Evolutionary conservation across 176 grass and related monocot species (phyloP), one percentile per base, ranked within the genome.

Genomic region (Avena sativa): DNA sequence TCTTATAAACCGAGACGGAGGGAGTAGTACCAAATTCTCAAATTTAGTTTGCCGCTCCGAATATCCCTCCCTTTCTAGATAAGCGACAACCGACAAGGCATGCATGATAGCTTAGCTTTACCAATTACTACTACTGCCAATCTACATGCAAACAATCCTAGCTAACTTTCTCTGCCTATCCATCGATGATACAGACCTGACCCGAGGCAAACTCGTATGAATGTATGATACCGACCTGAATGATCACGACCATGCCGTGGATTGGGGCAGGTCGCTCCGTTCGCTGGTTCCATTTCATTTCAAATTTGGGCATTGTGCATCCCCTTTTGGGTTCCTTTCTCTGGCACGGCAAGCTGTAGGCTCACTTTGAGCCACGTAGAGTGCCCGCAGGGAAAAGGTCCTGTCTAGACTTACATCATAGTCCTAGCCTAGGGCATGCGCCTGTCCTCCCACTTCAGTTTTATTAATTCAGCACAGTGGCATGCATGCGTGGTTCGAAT

Each of bases 341-440:
- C 86, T 70, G 50, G 1, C 60, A 46, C 43, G 50, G 69, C 81
- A 62, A 53, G 68, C 68, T 88, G 70, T 81, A 85, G 81, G 82
- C 61, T 71, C 86, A 43, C 86, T 86, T 92, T 92, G 80, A 48
- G 66, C 49, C 79, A 86, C 71, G 34, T 17, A 88, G 64, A 59
- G 25, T 83, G 73, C 38, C 48, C 8, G 34, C 71, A 57, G 72
- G 80, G 44, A 20, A 85, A 60, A 79, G 63, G 56, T 44, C 53
- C 25, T 68, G 30, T 67, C 75, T 21, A 53, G 72, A 82, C 50
- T 72, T 46, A 46, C 72, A 49, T 28, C 74, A 55, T 25, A 48
- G 13, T 1, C 73, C 21, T 57, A 66, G 55, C 73, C 73, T 32
- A 19, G 7, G 50, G 17, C 60, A 74, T 5, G 73, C 48, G 2